Base-by-base conservation (phyloP, 169 alveolate genomes). In the Neospora caninum region DNA sequence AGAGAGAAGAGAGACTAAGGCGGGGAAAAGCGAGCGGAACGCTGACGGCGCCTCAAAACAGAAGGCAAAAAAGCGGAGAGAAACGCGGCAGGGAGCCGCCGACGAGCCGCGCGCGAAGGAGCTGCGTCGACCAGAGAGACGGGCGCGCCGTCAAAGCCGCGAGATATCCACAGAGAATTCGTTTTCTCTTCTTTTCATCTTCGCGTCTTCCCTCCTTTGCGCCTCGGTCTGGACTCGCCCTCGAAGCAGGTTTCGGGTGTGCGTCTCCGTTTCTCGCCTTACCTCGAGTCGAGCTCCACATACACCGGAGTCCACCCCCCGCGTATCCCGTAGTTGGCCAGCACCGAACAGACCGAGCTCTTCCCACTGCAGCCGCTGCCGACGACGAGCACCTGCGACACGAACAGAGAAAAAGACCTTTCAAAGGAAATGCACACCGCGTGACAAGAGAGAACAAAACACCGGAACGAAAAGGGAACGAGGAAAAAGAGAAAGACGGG, bases 341-440 rank as follows among this genome's bases (percentile, higher is more conserved):
- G 92, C 27, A 97, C 91, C 91, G 95, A 92, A 43, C 98, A 97
- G 67, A 97, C 96, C 31, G 99, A 95, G 42, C 98, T 97, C 88
- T 97, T 98, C 27, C 99, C 99, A 54, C 98, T 97, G 86, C 97
- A 96, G 41, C 98, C 97, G 86, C 98, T 95, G 39, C 99, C 99
- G 0, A 98, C 97, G 58, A 98, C 97, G 82, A 97, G 88, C 25
- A 96, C 95, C 97, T 96, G 82, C 69, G 38, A 82, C 22, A 20
- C 42, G 43, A 13, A 13, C 10, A 20, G 7, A 25, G 42, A 18
- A 58, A 39, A 13, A 20, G 43, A 7, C 29, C 7, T 16, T 16
- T 18, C 10, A 18, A 41, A 36, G 41, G 64, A 38, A 67, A 41
- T 13, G n/a, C n/a, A 27, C 25, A 41, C 89, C 4, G 43, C n/a